Conservation (phyloP, 257 asterid species). For the Solanum etuberosum region DNA sequence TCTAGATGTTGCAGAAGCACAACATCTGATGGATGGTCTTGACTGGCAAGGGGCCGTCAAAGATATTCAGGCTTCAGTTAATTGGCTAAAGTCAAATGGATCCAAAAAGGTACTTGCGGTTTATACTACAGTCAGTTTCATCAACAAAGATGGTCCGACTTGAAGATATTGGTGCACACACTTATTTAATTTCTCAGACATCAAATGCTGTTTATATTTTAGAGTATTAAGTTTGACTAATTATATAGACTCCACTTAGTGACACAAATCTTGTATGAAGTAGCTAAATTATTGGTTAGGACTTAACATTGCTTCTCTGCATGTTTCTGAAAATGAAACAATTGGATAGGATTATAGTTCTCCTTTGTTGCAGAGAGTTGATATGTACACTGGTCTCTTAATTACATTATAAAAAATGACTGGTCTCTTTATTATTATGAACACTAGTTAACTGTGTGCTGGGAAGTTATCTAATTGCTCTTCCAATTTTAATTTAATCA, state of each 20-base stretch:
- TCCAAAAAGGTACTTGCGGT: slow-evolving; percentile 52
- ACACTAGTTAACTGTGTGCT: not conserved
- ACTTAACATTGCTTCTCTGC: not conserved
- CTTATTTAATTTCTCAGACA: not conserved
- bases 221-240: not conserved
- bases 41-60: slow-evolving; percentile 95
- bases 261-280: not conserved
- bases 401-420: not conserved
- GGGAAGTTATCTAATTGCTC: not conserved
- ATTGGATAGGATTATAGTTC: not conserved
- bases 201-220: not conserved
- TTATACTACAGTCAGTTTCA: not conserved
- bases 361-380: not conserved
- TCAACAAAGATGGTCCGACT: not conserved
- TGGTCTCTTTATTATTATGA: not conserved
- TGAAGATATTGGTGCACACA: not conserved
- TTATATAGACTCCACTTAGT: not conserved
- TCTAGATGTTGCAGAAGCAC: slow-evolving; percentile 94
- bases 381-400: not conserved
- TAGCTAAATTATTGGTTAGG: not conserved
- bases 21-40: slow-evolving; percentile 90
- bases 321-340: not conserved
- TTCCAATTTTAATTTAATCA: not conserved
- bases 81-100: slow-evolving; percentile 91
- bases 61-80: slow-evolving; percentile 88